Percentiles rank a stretch among this genome's conserved stretches.
Evolutionary conservation across 2,329 filamentous ascomycete species (phyloP).

Genomic region (Drechslerella coelobrocha): DNA sequence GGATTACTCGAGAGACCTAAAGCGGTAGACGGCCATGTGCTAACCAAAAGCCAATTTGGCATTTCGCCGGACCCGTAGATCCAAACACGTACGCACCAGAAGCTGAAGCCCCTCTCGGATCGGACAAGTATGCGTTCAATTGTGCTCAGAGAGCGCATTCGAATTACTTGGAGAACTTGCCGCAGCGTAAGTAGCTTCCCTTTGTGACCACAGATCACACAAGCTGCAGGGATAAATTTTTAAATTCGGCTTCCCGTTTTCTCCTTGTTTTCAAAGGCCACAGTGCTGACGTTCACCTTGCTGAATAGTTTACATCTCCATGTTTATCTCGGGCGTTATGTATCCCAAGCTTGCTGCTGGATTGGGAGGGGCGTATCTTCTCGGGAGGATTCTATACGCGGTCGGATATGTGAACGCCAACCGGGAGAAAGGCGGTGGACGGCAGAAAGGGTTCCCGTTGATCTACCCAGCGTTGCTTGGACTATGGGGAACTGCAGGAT

Average conservation of each 20-base stretch:
- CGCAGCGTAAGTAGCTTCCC: constrained; percentile 52
- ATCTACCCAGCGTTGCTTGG: constrained; percentile 25
- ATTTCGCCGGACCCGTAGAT: constrained; percentile 23
- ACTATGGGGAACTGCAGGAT: constrained; percentile 21
- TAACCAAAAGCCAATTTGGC: not conserved
- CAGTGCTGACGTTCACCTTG: constrained; percentile 53
- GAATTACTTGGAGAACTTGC: constrained; percentile 70
- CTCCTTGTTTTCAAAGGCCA: not conserved
- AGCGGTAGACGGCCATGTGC: too few relatives aligned
- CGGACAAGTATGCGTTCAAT: constrained; percentile 68
- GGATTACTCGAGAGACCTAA: too few relatives aligned
- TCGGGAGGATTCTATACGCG: constrained; percentile 65
- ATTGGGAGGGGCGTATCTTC: constrained; percentile 65
- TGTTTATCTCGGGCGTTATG: constrained; percentile 63
- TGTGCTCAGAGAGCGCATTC: constrained; percentile 70
- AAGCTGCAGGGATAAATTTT: too few relatives aligned
- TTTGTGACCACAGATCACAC: too few relatives aligned
- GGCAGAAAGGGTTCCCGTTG: constrained; percentile 50
- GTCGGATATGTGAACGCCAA: constrained; percentile 62
- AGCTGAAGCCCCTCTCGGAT: constrained; percentile 65
- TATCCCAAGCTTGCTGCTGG: constrained; percentile 64
- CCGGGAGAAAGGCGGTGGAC: constrained; percentile 50
- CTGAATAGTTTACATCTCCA: constrained; percentile 38
- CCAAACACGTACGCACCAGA: constrained; percentile 66
- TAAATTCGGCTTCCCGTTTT: not conserved